Base-by-base conservation (phyloP, 805 yeast species). In the Peterozyma toletana region DNA sequence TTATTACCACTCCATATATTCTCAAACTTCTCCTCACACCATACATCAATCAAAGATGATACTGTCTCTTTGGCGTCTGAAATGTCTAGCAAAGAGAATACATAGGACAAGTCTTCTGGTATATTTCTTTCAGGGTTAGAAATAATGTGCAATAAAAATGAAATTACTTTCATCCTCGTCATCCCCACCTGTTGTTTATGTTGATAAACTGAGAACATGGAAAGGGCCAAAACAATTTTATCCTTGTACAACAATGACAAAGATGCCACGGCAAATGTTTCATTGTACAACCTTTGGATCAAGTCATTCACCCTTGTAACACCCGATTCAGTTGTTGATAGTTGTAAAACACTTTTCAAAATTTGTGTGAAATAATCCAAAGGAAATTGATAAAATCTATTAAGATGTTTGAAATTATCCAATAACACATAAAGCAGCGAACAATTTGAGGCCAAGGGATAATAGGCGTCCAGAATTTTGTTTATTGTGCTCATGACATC, bases 301-400 rank as follows among this genome's bases (percentile, higher is more conserved):
- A 81, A 53, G 1, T 53, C 48, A 0, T 55, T 52, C 3, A 68
- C 61, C 7, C 65, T 53, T 2, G 45, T 16, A 7, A 53, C 49
- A 10, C 38, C 27, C 30, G 30, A 9, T 7, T 37, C 33, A 55
- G 53, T 5, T 42, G 51, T 30, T 37, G 27, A 21, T 21, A 39
- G 31, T 16, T n/a, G 29, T 29, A 65, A 57, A 30, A 62, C 72
- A n/a, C 18, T 35, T 11, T 48, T 49, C 37, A 76, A 58, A 14
- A 71, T 59, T 1, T 49, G 44, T 44, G 67, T 51, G 46, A 73
- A 70, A 37, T 64, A 68, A 6, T 67, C 64, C 31, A 82, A 64
- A 0, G 87, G 65, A 50, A 84, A 77, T 40, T 73, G 74, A 57
- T 87, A 90, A 48, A 80, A 75, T 29, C 58, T 58, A 46, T 74